A percentile compares a stretch with the other conserved stretches of the same genome.
Evolutionary conservation across 805 yeast genomes (phyloP).

Genomic region (Metschnikowia gelsemii): DNA sequence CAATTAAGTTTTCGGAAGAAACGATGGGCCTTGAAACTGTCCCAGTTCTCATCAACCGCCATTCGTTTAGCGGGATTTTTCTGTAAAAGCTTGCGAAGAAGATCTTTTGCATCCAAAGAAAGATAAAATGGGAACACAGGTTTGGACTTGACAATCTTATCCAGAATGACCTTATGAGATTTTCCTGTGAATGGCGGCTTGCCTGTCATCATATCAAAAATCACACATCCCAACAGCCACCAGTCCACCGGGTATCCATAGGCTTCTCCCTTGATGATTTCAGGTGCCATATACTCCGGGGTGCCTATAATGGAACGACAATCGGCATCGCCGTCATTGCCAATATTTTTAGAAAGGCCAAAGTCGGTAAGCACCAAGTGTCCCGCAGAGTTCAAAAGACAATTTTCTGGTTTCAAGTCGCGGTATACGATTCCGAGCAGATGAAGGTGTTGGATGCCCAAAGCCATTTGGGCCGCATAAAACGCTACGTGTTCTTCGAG

Average conservation of each 20-base stretch:
- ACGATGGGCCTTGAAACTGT: constrained; percentile 33
- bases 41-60: constrained; percentile 37
- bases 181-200: constrained; percentile 47
- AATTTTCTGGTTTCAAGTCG: constrained; percentile 88
- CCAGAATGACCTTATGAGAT: constrained; percentile 39
- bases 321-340: constrained; percentile 45
- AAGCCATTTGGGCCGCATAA: constrained; percentile 76
- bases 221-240: constrained; percentile 49
- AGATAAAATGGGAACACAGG: constrained; percentile 42
- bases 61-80: constrained; percentile 38
- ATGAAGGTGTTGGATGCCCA: constrained; percentile 76
- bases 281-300: constrained; percentile 86
- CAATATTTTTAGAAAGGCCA: constrained; percentile 58
- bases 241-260: constrained; percentile 52
- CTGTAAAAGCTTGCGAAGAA: constrained; percentile 38
- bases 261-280: constrained; percentile 46
- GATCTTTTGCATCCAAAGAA: constrained; percentile 42
- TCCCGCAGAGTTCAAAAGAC: constrained; percentile 72
- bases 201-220: constrained; percentile 44
- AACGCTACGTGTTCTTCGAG: constrained; percentile 69
- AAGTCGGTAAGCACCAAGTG: constrained; percentile 84
- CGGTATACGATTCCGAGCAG: constrained; percentile 80
- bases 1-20: constrained; percentile 42
- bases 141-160: constrained; percentile 37
- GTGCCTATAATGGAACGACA: constrained; percentile 51